Percentiles rank a stretch among this genome's conserved stretches.
These are phyloP conservation scores for Ceratobasidium sp. DNA, from an alignment of 1,284 basidiomycete genomes.

Conservation along the genomic window DNA sequence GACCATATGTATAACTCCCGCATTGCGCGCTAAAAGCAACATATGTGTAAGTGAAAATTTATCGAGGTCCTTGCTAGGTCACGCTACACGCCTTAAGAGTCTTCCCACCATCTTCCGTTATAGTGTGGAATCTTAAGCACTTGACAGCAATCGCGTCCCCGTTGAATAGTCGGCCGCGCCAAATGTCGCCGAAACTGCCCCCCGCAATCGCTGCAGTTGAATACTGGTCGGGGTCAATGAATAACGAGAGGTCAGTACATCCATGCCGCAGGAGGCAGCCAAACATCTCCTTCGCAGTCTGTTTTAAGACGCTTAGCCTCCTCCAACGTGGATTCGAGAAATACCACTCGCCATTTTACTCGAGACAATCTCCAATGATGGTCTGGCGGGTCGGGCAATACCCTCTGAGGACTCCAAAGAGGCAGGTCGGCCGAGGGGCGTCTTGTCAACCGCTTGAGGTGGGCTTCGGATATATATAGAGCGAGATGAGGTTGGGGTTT, in stretches of 20 bases:
- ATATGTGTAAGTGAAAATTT: no score
- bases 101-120: not conserved
- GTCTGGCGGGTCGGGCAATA: no score
- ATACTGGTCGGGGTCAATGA: not conserved
- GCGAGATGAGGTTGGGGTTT: no score
- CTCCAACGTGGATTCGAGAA: no score
- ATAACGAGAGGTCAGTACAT: conserved; percentile 20
- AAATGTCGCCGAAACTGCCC: conserved; percentile 21
- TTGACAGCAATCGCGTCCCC: conserved; percentile 16
- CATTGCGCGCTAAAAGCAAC: conserved; percentile 16
- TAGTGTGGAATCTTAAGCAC: not conserved
- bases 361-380: not conserved
- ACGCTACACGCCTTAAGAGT: conserved; percentile 1
- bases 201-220: not conserved
- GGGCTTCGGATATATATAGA: no score
- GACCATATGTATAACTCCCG: conserved; percentile 29
- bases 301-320: not conserved
- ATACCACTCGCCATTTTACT: conserved; percentile 7
- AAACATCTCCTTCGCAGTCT: conserved; percentile 21
- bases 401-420: no score
- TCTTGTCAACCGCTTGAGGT: no score
- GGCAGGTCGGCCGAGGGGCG: no score
- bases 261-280: not conserved
- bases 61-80: no score
- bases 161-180: conserved; percentile 2